Evolutionary conservation across 2,329 filamentous ascomycete genomes (phyloP), one percentile per base, ranked within the genome.

Genomic region (Lasiodiplodia citricola): DNA sequence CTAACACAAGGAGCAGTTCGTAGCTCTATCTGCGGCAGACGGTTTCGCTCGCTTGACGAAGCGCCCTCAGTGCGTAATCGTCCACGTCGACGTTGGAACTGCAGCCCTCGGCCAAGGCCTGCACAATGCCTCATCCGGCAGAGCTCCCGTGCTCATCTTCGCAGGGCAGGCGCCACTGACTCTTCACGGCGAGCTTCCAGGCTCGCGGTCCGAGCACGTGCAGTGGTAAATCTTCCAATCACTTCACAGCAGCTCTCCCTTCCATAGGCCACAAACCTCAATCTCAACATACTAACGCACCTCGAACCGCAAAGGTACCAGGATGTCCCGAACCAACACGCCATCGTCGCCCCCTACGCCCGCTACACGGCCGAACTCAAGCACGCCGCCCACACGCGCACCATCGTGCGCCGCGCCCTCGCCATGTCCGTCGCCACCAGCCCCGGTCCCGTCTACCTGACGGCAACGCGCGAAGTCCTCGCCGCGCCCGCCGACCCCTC

Each of bases 311-410:
- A 1, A 11, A 63, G 76, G 71, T 58, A 81, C 41, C 92, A 95
- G 75, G 91, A 95, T 78, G 90, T 94, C 2, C 92, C 91, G 0
- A 91, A 94, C 74, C 92, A 95, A 78, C 92, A 91, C 78, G 87
- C 89, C 74, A 94, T 97, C 70, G 83, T 97, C 4, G 83, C 87
- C 0, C 93, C 96, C 81, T 97, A 97, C 79, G 96, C 93, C 77
- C 87, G 93, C 14, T 97, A 95, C 75, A 82, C 90, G 0, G 92
- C 86, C 4, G 93, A 97, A 82, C 90, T 97, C 79, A 94, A 94
- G 2, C 72, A 70, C 13, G 75, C 73, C 2, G 68, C 74, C 13
- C 31, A 18, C 67, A 77, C 83, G 92, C 97, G 81, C 25, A 72
- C 77, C 63, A 67, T 72, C 31, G 68, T 76, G 18, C 66, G 67